phyloP scores from a whole-genome alignment of 2,329 filamentous ascomycete species.

The Colletotrichum destructivum region DNA sequence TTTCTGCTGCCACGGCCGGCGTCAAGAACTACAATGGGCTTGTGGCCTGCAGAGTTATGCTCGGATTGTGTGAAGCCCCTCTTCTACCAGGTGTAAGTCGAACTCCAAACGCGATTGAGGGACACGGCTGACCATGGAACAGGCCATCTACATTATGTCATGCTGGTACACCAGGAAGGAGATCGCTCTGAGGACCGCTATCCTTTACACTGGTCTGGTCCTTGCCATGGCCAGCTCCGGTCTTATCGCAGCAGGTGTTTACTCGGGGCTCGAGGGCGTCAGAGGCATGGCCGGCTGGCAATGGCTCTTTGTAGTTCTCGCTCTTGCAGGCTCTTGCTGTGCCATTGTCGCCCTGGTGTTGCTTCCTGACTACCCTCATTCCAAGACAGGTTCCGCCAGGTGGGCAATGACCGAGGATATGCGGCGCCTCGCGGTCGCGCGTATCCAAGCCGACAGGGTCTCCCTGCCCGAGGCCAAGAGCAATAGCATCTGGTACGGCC shows the following conservation, averaged over 20 bases:
- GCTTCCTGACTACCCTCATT: not conserved
- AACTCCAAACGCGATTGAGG: not conserved
- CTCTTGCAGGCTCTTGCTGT: not conserved
- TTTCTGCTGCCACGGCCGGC: conserved; percentile 21
- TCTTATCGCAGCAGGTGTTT: not conserved
- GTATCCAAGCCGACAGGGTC: not conserved
- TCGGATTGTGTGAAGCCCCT: conserved; percentile 20
- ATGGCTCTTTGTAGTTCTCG: not conserved
- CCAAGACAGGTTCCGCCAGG: not conserved
- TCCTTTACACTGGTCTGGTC: conserved; percentile 42
- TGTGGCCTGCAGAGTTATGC: conserved; percentile 6
- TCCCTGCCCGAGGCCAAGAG: not conserved
- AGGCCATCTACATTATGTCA: conserved; percentile 63
- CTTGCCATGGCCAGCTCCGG: conserved; percentile 1
- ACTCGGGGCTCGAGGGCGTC: not conserved
- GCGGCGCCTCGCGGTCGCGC: not conserved
- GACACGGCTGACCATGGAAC: not conserved
- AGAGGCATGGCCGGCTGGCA: not conserved
- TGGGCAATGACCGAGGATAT: not conserved
- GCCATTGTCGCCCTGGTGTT: not conserved
- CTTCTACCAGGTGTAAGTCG: conserved; percentile 44
- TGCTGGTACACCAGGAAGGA: conserved; percentile 48
- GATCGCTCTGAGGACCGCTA: conserved; percentile 44
- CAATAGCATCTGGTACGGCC: not conserved
- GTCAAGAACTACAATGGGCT: conserved; percentile 8